Conservation (phyloP, 139 green algal genomes). For the Picochlorum costavermella region DNA sequence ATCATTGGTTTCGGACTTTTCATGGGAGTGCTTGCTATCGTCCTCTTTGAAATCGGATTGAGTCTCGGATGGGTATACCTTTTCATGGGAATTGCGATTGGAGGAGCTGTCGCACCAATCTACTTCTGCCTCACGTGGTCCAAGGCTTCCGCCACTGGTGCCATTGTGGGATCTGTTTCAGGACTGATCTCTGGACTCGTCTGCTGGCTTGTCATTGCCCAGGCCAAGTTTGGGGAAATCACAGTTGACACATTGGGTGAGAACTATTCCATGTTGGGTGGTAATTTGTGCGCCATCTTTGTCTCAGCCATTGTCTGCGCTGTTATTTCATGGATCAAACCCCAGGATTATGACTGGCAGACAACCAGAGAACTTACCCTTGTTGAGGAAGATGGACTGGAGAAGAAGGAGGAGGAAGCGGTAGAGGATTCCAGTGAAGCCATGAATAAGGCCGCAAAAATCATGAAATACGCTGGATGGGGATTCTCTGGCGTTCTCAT, state of each 20-base stretch:
- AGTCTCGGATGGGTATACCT: constrained; percentile 75
- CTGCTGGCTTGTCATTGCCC: constrained; percentile 45
- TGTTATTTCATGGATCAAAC: constrained; percentile 40
- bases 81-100: constrained; percentile 80
- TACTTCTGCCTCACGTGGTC: constrained; percentile 50
- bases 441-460: constrained; percentile 37
- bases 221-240: constrained; percentile 25
- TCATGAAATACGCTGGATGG: constrained; percentile 36
- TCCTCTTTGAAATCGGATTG: constrained; percentile 68
- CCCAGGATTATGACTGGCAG: constrained; percentile 52
- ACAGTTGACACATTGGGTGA: constrained; percentile 46
- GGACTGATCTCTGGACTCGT: constrained; percentile 48
- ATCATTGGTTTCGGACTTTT: constrained; percentile 64
- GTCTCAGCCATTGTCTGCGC: constrained; percentile 55
- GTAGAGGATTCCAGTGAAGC: constrained; percentile 23
- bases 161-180: constrained; percentile 56
- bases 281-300: constrained; percentile 74
- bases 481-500: constrained; percentile 51
- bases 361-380: constrained; percentile 38
- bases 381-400: constrained; percentile 42
- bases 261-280: constrained; percentile 80
- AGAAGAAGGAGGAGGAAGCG: constrained; percentile 7
- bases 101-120: constrained; percentile 71
- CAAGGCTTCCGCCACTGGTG: constrained; percentile 54
- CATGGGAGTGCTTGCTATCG: constrained; percentile 68